Evolutionary conservation across 2,329 filamentous ascomycete genomes (phyloP).

Genomic region (Rutstroemia sp.): DNA sequence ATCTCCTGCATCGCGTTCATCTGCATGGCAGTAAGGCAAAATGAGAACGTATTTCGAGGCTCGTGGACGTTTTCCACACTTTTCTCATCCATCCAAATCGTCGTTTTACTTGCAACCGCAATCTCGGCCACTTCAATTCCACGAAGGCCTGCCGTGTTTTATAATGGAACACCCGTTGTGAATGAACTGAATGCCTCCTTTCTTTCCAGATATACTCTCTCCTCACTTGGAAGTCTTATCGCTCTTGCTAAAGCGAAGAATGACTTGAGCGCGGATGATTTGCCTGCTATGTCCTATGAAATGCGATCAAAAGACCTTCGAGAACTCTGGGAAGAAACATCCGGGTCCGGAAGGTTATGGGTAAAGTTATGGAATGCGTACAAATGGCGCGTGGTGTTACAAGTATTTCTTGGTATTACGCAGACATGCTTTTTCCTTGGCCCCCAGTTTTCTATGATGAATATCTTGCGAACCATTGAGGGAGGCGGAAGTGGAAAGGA

Average conservation of each 20-base stretch:
- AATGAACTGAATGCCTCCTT: constrained; percentile 51
- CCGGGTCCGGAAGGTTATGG: background rate
- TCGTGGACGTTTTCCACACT: background rate
- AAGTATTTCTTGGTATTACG: constrained; percentile 13
- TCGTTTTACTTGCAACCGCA: constrained; percentile 36
- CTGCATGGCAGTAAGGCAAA: background rate
- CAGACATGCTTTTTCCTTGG: constrained; percentile 13
- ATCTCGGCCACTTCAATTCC: constrained; percentile 50
- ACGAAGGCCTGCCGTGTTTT: constrained; percentile 58
- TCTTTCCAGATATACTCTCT: constrained; percentile 54
- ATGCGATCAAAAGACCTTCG: constrained; percentile 43
- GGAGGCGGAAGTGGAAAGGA: background rate
- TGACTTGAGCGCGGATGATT: constrained; percentile 50
- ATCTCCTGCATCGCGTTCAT: constrained; percentile 3
- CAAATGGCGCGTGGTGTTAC: constrained; percentile 29
- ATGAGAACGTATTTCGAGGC: constrained; percentile 26
- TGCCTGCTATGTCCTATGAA: constrained; percentile 50
- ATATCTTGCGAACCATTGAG: constrained; percentile 20
- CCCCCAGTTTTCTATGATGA: constrained; percentile 17
- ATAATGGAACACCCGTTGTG: constrained; percentile 51
- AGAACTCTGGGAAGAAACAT: constrained; percentile 35
- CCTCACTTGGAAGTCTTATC: constrained; percentile 53
- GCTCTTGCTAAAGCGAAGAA: constrained; percentile 46
- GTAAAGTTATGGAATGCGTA: constrained; percentile 45
- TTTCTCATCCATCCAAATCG: constrained; percentile 33